These are phyloP conservation scores for Calonectria naviculata DNA, from an alignment of 2,329 filamentous ascomycete species.

Conservation along the genomic window DNA sequence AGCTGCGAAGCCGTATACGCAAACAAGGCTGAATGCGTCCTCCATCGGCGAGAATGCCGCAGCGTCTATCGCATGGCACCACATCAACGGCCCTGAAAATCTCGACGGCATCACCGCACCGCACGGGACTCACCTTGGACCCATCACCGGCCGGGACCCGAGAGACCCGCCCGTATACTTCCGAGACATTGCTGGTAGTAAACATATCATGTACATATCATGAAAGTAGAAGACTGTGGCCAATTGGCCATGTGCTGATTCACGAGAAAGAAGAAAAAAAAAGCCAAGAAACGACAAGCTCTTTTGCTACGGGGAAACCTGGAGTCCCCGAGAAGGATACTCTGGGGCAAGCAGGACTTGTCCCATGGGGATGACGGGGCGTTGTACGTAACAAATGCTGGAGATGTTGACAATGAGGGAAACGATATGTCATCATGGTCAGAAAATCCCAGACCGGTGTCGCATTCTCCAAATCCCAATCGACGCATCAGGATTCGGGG, in stretches of 20 bases:
- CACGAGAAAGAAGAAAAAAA: background rate
- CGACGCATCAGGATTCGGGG: background rate
- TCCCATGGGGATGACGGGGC: slow-evolving; percentile 37
- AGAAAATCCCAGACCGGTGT: background rate
- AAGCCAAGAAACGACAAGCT: slow-evolving; percentile 17
- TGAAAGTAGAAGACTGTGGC: too few relatives aligned
- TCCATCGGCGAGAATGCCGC: slow-evolving; percentile 6
- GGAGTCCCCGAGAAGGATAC: slow-evolving; percentile 30
- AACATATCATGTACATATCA: too few relatives aligned
- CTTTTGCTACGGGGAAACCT: slow-evolving; percentile 28
- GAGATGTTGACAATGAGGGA: slow-evolving; percentile 3
- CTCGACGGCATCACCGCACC: slow-evolving; percentile 20
- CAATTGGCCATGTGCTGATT: background rate
- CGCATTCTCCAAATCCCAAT: background rate
- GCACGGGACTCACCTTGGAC: slow-evolving; percentile 20
- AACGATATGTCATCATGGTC: slow-evolving; percentile 9
- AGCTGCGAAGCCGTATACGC: slow-evolving; percentile 20
- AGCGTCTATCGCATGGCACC: slow-evolving; percentile 8
- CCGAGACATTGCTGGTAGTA: background rate
- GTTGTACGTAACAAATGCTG: slow-evolving; percentile 37
- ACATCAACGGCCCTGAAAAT: slow-evolving; percentile 15
- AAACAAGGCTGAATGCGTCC: slow-evolving; percentile 14
- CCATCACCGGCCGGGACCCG: slow-evolving; percentile 17
- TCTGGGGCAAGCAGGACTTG: slow-evolving; percentile 26
- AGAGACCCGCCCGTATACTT: slow-evolving; percentile 17